Base-by-base conservation (phyloP, 352 stramenopile species). In the Phytophthora megakarya region DNA sequence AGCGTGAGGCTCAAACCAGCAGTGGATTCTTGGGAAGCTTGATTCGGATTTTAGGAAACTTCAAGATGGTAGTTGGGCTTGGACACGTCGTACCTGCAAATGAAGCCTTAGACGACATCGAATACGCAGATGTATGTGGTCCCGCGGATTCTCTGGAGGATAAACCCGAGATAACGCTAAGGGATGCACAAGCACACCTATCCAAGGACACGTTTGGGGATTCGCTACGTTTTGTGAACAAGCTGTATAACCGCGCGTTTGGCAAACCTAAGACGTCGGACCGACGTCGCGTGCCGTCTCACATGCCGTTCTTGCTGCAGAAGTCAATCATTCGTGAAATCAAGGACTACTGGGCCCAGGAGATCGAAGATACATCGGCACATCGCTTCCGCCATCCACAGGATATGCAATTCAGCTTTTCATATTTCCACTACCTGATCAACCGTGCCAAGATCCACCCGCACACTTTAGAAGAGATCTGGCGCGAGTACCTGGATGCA, bases 361-460 rank as follows among this genome's bases (percentile, higher is more conserved):
- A 96, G 61, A 86, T 89, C 30, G 59, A 90, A 10, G 72, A 73
- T 15, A 98, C 93, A 15, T 95, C 86, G 16, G 50, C 72, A 6
- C 90, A 98, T 47, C 86, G 93, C 6, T 98, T 98, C 64, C 90
- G 95, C 22, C 85, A 92, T 44, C 76, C 83, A 7, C 65, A 97
- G 38, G 95, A 98, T 73, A 96, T 98, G 89, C 95, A 98, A 65
- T 98, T 97, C 59, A 92, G 90, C 56, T 98, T 98, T 60, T 84
- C 87, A 30, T 98, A 98, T 70, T 98, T 98, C 65, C 93, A 98
- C 65, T 98, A 97, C 66, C 45, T 98, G 22, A 84, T 97, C 16
- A 95, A 98, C 49, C 80, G 86, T 10, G 78, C 90, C 39, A 94
- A 96, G 64, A 60, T 91, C n/a, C 61, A 89, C 11, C 77, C 75